These are phyloP conservation scores for Leccinum pachyderme DNA, from an alignment of 1,284 basidiomycete genomes.

Conservation along the genomic window DNA sequence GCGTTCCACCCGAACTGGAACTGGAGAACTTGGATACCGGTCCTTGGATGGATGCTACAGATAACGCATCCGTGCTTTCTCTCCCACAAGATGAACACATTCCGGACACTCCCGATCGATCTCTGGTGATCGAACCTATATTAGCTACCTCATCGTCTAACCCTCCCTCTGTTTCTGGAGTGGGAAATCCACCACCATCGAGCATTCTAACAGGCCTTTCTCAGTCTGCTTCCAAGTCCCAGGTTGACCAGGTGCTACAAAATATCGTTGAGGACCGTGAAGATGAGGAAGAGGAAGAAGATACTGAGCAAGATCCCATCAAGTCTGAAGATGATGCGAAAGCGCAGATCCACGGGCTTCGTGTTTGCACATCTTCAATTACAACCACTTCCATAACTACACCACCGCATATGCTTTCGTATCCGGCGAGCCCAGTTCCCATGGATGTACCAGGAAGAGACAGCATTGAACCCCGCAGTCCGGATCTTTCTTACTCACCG, in stretches of 20 bases:
- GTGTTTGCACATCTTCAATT: slow-evolving; percentile 48
- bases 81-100: not conserved
- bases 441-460: slow-evolving; percentile 19
- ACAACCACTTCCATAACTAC: slow-evolving; percentile 24
- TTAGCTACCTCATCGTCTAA: slow-evolving; percentile 35
- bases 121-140: slow-evolving; percentile 29
- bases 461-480: slow-evolving; percentile 24
- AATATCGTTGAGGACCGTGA: slow-evolving; percentile 57
- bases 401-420: slow-evolving; percentile 21
- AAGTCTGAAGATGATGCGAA: slow-evolving; percentile 21
- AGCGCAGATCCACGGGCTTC: slow-evolving; percentile 57
- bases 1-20: slow-evolving; percentile 75
- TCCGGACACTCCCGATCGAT: slow-evolving; percentile 1
- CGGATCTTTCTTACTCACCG: slow-evolving; percentile 14
- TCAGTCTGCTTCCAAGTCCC: slow-evolving; percentile 26
- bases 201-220: slow-evolving; percentile 37
- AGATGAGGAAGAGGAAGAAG: slow-evolving; percentile 33
- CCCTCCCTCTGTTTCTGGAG: slow-evolving; percentile 28
- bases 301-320: not conserved
- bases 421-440: slow-evolving; percentile 28
- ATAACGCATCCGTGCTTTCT: not conserved
- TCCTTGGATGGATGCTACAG: slow-evolving; percentile 14
- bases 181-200: slow-evolving; percentile 36
- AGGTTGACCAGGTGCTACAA: slow-evolving; percentile 39
- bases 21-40: slow-evolving; percentile 35